Evolutionary conservation across 2,329 filamentous ascomycete species (phyloP).

Genomic region (Dactylellina drechsleri): DNA sequence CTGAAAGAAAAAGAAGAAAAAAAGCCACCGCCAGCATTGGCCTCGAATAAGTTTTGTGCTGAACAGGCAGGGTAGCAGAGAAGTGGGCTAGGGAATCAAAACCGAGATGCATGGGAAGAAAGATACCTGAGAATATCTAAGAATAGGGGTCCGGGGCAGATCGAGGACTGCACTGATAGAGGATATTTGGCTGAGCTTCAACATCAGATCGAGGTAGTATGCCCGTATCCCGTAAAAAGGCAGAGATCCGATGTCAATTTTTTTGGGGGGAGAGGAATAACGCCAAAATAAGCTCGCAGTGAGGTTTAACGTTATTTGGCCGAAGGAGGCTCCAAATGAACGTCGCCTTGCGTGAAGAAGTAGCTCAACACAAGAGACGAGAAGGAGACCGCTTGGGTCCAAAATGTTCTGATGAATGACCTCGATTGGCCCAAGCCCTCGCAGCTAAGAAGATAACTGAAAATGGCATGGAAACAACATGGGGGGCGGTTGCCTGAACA

Average conservation of each 20-base stretch:
- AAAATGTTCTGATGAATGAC: no score
- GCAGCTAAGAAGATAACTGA: no score
- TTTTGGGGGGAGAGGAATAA: no score
- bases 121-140: conserved; percentile 37
- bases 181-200: not conserved
- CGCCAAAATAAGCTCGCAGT: no score
- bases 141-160: conserved; percentile 29
- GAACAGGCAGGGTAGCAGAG: conserved; percentile 22
- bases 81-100: conserved; percentile 26
- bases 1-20: not conserved
- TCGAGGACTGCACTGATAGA: not conserved
- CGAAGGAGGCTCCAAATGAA: no score
- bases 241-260: no score
- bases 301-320: no score
- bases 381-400: no score
- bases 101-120: conserved; percentile 7
- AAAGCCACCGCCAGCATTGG: not conserved
- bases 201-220: not conserved
- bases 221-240: not conserved
- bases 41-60: not conserved
- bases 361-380: no score
- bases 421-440: no score
- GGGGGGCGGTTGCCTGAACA: conserved; percentile 12
- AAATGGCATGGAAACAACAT: no score
- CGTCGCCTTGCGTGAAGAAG: no score